phyloP scores from a whole-genome alignment of 306 rosid genomes.

The Rosa chinensis region DNA sequence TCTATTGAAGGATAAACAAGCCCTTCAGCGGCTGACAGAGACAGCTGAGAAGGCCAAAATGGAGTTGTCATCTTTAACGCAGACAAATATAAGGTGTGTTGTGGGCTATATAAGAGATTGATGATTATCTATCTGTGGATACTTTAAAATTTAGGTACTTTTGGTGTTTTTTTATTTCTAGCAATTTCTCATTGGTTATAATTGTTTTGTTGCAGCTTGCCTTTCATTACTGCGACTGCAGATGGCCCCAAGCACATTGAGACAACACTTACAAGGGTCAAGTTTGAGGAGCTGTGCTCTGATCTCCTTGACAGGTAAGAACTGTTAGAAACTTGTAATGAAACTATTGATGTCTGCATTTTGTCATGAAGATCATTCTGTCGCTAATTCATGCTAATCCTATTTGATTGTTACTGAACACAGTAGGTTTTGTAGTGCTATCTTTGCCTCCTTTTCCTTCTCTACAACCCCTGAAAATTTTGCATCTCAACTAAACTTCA shows the following conservation, averaged over 20 bases:
- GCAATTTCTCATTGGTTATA: not conserved
- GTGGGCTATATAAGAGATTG: not conserved
- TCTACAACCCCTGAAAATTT: not conserved
- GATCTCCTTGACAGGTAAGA: constrained; percentile 87
- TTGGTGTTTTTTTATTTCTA: not conserved
- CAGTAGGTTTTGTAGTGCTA: not conserved
- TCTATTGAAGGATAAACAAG: constrained; percentile 86
- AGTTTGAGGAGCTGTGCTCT: constrained; percentile 84
- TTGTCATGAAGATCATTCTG: not conserved
- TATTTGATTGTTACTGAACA: not conserved
- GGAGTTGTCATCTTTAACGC: constrained; percentile 89
- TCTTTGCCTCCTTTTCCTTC: not conserved
- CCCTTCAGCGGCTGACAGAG: constrained; percentile 94
- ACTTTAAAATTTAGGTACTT: not conserved
- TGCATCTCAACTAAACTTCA: not conserved
- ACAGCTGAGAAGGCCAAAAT: constrained; percentile 93
- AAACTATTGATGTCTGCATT: not conserved
- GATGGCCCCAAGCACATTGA: constrained; percentile 97
- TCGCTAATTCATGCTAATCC: not conserved
- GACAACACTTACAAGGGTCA: constrained; percentile 80
- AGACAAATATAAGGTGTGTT: constrained; percentile 70
- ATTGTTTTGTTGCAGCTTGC: constrained; percentile 53
- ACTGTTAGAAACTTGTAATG: not conserved
- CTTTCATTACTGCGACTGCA: constrained; percentile 90
- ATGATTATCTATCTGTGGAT: not conserved